These are phyloP conservation scores for Zasmidium citrigriseum DNA, from an alignment of 2,329 filamentous ascomycete genomes.

Conservation along the genomic window DNA sequence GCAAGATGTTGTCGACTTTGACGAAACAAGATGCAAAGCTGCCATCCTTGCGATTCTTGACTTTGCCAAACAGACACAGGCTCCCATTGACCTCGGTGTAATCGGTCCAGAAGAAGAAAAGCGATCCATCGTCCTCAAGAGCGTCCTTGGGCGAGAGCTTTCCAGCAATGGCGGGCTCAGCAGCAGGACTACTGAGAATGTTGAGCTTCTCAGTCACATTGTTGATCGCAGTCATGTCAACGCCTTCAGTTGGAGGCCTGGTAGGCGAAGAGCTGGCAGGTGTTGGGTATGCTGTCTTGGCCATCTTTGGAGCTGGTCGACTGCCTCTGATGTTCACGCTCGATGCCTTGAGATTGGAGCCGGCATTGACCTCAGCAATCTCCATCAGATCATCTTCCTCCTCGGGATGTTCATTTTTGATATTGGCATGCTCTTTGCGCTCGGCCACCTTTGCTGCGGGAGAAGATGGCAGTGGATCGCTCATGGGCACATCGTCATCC, in stretches of 20 bases:
- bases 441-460: conserved; percentile 54
- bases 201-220: conserved; percentile 83
- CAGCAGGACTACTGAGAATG: conserved; percentile 74
- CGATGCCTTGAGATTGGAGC: conserved; percentile 60
- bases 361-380: conserved; percentile 72
- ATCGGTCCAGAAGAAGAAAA: conserved; percentile 96
- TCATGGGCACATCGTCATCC: conserved; percentile 78
- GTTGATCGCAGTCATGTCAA: conserved; percentile 85
- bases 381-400: conserved; percentile 86
- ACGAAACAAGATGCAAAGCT: conserved; percentile 88
- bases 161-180: conserved; percentile 66
- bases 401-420: conserved; percentile 67
- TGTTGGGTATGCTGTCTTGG: conserved; percentile 68
- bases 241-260: conserved; percentile 56
- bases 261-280: conserved; percentile 76
- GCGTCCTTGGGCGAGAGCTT: conserved; percentile 83
- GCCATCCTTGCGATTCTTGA: conserved; percentile 80
- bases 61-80: conserved; percentile 93
- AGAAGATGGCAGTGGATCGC: conserved; percentile 79
- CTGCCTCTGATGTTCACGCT: conserved; percentile 85
- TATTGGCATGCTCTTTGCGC: conserved; percentile 60
- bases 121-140: conserved; percentile 88
- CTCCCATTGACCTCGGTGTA: conserved; percentile 91
- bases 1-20: conserved; percentile 90
- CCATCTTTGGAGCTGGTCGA: conserved; percentile 70